A percentile compares a stretch with the other conserved stretches of the same genome.
Evolutionary conservation across 371 early-diverging fungal species (phyloP).

Genomic region (Fennellomyces sp.): DNA sequence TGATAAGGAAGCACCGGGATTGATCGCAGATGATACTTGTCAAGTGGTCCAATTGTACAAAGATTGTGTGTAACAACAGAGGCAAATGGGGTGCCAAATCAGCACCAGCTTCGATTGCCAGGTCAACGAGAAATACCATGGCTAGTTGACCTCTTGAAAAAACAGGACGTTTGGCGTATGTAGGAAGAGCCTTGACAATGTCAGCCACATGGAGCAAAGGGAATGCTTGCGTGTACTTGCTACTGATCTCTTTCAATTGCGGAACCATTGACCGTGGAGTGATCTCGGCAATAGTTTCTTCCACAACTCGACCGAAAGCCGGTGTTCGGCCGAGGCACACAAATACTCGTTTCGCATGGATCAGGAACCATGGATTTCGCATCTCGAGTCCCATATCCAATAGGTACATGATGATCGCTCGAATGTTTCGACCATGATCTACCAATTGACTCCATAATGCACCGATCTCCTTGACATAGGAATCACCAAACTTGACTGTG

Average conservation of each 20-base stretch:
- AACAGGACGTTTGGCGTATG: slow-evolving; percentile 70
- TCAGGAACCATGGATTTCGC: slow-evolving; percentile 79
- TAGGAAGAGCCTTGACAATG: slow-evolving; percentile 66
- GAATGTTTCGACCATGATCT: slow-evolving; percentile 65
- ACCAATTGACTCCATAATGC: slow-evolving; percentile 83
- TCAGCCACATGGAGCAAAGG: slow-evolving; percentile 65
- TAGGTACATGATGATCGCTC: slow-evolving; percentile 74
- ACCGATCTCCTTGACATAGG: slow-evolving; percentile 79
- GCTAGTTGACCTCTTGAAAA: slow-evolving; percentile 83
- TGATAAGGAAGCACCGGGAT: slow-evolving; percentile 78
- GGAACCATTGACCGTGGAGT: slow-evolving; percentile 83
- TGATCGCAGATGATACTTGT: slow-evolving; percentile 82
- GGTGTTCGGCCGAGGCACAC: slow-evolving; percentile 79
- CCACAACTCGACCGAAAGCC: slow-evolving; percentile 62
- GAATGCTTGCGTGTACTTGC: slow-evolving; percentile 37
- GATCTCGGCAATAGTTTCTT: slow-evolving; percentile 68
- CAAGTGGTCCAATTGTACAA: slow-evolving; percentile 82
- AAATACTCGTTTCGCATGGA: slow-evolving; percentile 80
- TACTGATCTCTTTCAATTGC: slow-evolving; percentile 54
- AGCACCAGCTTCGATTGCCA: slow-evolving; percentile 78
- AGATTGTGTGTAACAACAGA: slow-evolving; percentile 72
- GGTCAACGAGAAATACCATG: slow-evolving; percentile 78
- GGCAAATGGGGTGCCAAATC: slow-evolving; percentile 73
- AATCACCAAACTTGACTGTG: slow-evolving; percentile 82
- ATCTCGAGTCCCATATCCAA: slow-evolving; percentile 75